phyloP scores from a whole-genome alignment of 331 rosid species.

The Stylosanthes scabra region DNA sequence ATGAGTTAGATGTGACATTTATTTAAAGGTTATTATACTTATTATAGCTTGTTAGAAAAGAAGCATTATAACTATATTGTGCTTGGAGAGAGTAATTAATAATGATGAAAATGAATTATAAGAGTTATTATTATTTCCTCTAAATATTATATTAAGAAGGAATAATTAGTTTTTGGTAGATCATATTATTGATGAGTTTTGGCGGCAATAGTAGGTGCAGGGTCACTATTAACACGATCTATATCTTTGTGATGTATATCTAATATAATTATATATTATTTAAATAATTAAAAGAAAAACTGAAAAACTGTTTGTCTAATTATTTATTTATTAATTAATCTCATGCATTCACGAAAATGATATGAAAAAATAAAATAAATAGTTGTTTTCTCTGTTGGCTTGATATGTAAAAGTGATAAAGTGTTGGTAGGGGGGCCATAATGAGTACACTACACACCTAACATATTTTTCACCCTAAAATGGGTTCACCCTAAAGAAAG shows the following conservation, averaged over 20 bases:
- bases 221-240: not conserved
- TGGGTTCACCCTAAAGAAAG: no score
- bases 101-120: slow-evolving; percentile 7
- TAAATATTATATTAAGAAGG: not conserved
- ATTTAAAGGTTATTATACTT: not conserved
- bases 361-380: no score
- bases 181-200: not conserved
- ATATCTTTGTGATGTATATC: not conserved
- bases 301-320: no score
- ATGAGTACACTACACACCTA: not conserved
- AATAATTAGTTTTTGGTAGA: not conserved
- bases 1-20: not conserved
- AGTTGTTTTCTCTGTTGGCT: not conserved
- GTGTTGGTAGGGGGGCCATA: not conserved
- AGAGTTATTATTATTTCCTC: not conserved
- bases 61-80: not conserved
- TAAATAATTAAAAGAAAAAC: no score
- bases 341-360: no score
- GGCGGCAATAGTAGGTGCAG: not conserved
- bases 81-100: not conserved
- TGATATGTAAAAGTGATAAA: not conserved
- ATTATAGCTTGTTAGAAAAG: not conserved
- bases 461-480: not conserved
- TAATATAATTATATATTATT: no score
- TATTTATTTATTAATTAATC: no score